Base-by-base conservation (phyloP, 306 rosid species). In the Vicia faba region DNA sequence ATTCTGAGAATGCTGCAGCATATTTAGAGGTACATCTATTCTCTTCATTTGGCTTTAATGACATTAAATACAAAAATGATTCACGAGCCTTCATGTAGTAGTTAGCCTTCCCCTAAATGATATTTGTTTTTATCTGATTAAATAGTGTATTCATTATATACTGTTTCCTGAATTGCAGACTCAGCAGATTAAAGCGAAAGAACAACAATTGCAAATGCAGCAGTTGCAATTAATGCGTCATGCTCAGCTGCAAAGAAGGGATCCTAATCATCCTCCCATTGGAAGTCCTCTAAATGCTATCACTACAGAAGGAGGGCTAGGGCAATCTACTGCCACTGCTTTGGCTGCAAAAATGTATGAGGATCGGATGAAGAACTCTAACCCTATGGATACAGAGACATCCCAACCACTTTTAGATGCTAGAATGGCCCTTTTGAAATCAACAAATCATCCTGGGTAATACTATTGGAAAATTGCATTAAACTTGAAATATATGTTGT, bases 341-440 rank as follows among this genome's bases (percentile, higher is more conserved):
- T 67, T 92, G 90, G 96, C 97, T 38, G 87, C 96, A 16, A 92
- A 89, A 83, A 85, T 89, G 89, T 89, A 87, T 9, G 96, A 89
- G 79, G 97, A 92, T 15, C 88, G 95, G 54, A 78, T 92, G 95
- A 92, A 87, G 77, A 83, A 85, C 77, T 82, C 92, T 29, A 85
- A 85, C 68, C 75, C 84, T 64, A 84, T 87, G 81, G 96, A 92
- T 53, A 80, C 90, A 20, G 97, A 92, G 76, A 76, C 96, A 69
- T 85, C 96, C 75, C 97, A 89, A 74, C 96, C 96, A 72, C 95
- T 85, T 71, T 81, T 87, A 67, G 97, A 92, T 82, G 83, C 97
- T 25, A 92, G 95, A 76, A 82, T 84, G 88, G 92, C 95, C 70
- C 87, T 92, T 64, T 77, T 86, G 71, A 89, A 87, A 82, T 81